Conservation (phyloP, 495 filamentous ascomycete species). For the Ascobolus immersus region DNA sequence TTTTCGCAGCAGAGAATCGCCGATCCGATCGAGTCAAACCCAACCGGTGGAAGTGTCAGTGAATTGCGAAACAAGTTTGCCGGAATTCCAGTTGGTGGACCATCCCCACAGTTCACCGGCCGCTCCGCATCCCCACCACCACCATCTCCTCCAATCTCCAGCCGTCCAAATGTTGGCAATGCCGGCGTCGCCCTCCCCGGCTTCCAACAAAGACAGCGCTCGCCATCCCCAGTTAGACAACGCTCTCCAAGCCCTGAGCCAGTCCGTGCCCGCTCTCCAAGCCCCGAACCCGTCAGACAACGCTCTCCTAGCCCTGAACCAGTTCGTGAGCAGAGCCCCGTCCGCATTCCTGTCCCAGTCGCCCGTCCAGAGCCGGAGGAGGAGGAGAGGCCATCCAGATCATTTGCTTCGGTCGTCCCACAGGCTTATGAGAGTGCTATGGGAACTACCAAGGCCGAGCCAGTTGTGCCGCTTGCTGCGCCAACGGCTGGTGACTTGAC, state of each 20-base stretch:
- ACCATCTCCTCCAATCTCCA: conserved; percentile 33
- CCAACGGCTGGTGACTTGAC: conserved; percentile 25
- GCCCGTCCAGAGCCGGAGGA: conserved; percentile 31
- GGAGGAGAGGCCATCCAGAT: conserved; percentile 26
- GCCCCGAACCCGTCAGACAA: conserved; percentile 34
- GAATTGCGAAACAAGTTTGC: conserved; percentile 56
- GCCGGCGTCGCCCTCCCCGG: conserved; percentile 49
- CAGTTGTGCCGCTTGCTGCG: conserved; percentile 34
- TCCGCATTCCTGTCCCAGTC: conserved; percentile 72
- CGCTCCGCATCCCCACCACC: conserved; percentile 29
- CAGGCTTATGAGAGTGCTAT: conserved; percentile 37
- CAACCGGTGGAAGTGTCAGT: conserved; percentile 33
- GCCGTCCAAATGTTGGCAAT: conserved; percentile 29
- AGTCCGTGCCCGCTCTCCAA: conserved; percentile 18
- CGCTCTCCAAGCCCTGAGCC: conserved; percentile 10
- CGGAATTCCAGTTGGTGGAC: conserved; percentile 39
- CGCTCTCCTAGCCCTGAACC: conserved; percentile 29
- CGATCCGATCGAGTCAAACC: conserved; percentile 25
- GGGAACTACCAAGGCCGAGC: conserved; percentile 36
- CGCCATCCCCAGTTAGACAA: conserved; percentile 29
- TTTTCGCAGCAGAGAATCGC: conserved; percentile 32
- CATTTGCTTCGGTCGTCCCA: conserved; percentile 30
- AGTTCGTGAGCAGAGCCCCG: too few relatives aligned
- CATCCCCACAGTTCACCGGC: conserved; percentile 20
- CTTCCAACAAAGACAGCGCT: too few relatives aligned